A percentile compares a stretch with the other conserved stretches of the same genome.
phyloP scores from a whole-genome alignment of 495 filamentous ascomycete species.

The Penicillium riverlandense region DNA sequence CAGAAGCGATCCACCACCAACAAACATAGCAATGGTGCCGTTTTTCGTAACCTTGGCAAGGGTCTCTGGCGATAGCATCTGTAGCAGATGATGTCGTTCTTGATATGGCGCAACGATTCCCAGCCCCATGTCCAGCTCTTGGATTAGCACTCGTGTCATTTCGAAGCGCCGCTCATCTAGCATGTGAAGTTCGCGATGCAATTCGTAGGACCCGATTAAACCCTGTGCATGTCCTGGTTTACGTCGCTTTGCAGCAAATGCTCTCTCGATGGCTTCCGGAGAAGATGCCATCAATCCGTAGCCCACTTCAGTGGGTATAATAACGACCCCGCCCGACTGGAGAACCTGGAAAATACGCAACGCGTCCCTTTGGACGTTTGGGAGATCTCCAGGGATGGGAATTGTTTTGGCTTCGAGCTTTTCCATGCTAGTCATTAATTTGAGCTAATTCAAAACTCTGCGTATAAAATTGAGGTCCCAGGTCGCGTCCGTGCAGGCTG shows the following conservation, averaged over 20 bases:
- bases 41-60: conserved; percentile 10
- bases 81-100: conserved; percentile 6
- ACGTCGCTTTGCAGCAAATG: conserved; percentile 17
- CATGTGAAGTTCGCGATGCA: conserved; percentile 14
- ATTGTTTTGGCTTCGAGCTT: not conserved
- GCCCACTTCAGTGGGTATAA: conserved; percentile 16
- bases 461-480: too few relatives aligned
- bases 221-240: conserved; percentile 14
- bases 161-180: conserved; percentile 9
- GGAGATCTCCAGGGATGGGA: conserved; percentile 2
- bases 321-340: not conserved
- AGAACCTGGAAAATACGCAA: conserved; percentile 1
- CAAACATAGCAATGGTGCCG: conserved; percentile 14
- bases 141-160: conserved; percentile 16
- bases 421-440: too few relatives aligned
- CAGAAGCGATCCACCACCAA: conserved; percentile 11
- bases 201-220: conserved; percentile 14
- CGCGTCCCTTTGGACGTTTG: conserved; percentile 2
- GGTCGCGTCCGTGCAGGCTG: too few relatives aligned
- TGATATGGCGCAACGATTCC: conserved; percentile 10
- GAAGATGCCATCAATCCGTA: conserved; percentile 21
- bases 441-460: too few relatives aligned
- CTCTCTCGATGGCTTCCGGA: conserved; percentile 10
- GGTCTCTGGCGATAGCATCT: not conserved
- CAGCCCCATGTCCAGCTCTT: conserved; percentile 18